phyloP scores from a whole-genome alignment of 371 early-diverging fungal species.

The Syncephalis plumigaleata region DNA sequence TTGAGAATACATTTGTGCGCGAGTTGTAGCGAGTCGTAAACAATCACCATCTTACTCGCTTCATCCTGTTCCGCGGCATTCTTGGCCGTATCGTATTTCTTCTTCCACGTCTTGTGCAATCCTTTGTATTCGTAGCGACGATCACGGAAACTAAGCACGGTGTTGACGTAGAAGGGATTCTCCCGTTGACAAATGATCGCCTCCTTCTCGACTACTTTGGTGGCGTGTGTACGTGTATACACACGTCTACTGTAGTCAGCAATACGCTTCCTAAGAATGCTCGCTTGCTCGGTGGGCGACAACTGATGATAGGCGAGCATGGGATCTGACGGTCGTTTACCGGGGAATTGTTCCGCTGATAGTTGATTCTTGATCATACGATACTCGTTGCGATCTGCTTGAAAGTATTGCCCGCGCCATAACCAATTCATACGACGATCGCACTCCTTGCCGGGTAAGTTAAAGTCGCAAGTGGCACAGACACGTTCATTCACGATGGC shows the following conservation, averaged over 20 bases:
- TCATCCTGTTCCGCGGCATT: slow-evolving; percentile 68
- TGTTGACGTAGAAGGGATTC: slow-evolving; percentile 98
- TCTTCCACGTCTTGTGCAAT: slow-evolving; percentile 80
- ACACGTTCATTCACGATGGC: slow-evolving; percentile 83
- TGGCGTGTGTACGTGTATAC: slow-evolving; percentile 69
- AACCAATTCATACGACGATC: slow-evolving; percentile 96
- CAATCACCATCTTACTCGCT: slow-evolving; percentile 83
- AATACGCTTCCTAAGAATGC: slow-evolving; percentile 63
- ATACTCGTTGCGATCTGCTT: slow-evolving; percentile 80
- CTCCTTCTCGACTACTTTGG: slow-evolving; percentile 59
- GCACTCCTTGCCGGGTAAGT: slow-evolving; percentile 71
- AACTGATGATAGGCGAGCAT: slow-evolving; percentile 52
- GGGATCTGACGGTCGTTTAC: slow-evolving; percentile 29
- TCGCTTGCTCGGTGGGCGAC: slow-evolving; percentile 39
- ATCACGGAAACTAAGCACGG: slow-evolving; percentile 96
- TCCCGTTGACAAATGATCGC: slow-evolving; percentile 97
- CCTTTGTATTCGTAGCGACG: slow-evolving; percentile 98
- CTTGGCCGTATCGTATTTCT: slow-evolving; percentile 54
- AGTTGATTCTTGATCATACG: slow-evolving; percentile 84
- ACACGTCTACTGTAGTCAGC: slow-evolving; percentile 82
- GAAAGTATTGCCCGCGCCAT: slow-evolving; percentile 95
- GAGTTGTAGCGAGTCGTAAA: slow-evolving; percentile 95
- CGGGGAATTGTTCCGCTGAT: slow-evolving; percentile 61
- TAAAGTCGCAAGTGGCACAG: slow-evolving; percentile 95
- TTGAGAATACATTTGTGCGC: slow-evolving; percentile 99